Conservation (phyloP, 805 yeast genomes). For the Saccharomycopsis olivae region DNA sequence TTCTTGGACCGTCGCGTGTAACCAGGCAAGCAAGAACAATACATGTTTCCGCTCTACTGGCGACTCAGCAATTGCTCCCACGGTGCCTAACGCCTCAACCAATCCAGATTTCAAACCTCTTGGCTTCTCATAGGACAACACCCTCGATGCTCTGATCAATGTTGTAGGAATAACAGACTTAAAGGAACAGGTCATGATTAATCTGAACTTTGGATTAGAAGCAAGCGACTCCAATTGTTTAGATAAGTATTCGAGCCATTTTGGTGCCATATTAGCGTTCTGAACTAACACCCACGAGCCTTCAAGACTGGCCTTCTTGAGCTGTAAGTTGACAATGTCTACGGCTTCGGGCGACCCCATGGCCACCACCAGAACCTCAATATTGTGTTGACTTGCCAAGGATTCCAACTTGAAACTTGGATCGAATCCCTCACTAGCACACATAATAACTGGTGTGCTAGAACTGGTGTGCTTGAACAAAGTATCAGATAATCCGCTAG, state of each 20-base stretch:
- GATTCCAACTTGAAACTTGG: slow-evolving; percentile 44
- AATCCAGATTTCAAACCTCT: slow-evolving; percentile 47
- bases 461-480: slow-evolving; percentile 7
- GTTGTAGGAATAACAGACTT: slow-evolving; percentile 41
- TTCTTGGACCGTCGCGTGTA: slow-evolving; percentile 53
- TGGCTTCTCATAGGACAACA: slow-evolving; percentile 50
- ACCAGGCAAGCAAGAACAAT: slow-evolving; percentile 54
- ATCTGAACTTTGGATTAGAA: slow-evolving; percentile 31
- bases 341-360: slow-evolving; percentile 68
- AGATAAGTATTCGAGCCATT: slow-evolving; percentile 50
- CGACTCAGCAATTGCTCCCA: slow-evolving; percentile 18
- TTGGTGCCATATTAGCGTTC: slow-evolving; percentile 63
- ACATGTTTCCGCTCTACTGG: slow-evolving; percentile 39
- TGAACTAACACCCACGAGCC: slow-evolving; percentile 73
- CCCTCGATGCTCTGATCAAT: slow-evolving; percentile 42
- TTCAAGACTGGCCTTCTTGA: slow-evolving; percentile 32
- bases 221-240: slow-evolving; percentile 30
- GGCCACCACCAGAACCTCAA: slow-evolving; percentile 37
- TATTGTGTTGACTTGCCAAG: slow-evolving; percentile 27
- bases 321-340: slow-evolving; percentile 43
- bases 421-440: slow-evolving; percentile 56
- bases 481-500: neutral
- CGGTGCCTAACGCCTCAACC: slow-evolving; percentile 26
- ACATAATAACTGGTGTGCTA: slow-evolving; percentile 37
- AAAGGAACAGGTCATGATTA: slow-evolving; percentile 57